Percentiles rank a stretch among this genome's conserved stretches.
Evolutionary conservation across 345 rosid species (phyloP).

Genomic region (Gossypioides kirkii): DNA sequence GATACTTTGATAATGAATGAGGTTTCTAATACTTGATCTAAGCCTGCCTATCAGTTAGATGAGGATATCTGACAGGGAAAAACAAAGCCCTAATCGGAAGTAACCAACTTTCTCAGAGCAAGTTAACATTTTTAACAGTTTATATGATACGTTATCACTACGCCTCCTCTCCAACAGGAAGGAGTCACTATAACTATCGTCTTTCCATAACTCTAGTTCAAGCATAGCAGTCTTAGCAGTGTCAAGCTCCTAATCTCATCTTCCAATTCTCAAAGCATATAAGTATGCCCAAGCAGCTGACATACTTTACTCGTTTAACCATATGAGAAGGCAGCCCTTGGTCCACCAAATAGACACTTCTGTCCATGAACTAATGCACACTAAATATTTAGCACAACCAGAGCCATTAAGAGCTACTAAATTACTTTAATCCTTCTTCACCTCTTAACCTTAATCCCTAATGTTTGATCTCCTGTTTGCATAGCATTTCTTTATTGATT

Average conservation of each 20-base stretch:
- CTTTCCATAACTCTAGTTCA: background rate
- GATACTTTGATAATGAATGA: background rate
- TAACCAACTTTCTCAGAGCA: background rate
- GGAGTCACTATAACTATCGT: background rate
- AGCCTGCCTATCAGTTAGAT: background rate
- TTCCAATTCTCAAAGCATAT: background rate
- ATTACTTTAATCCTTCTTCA: background rate
- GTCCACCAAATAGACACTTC: background rate
- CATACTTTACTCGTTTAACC: background rate
- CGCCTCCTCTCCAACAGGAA: background rate
- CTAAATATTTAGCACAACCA: background rate
- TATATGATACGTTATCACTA: background rate
- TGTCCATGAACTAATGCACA: background rate
- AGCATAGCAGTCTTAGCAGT: constrained; percentile 1
- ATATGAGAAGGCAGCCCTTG: background rate
- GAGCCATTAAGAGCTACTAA: background rate
- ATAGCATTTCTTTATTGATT: background rate
- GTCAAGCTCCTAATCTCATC: background rate
- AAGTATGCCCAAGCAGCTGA: background rate
- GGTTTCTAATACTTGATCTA: background rate
- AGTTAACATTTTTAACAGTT: background rate
- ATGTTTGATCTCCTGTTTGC: background rate
- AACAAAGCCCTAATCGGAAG: background rate
- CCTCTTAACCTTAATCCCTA: background rate
- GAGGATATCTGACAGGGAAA: background rate